Conservation (phyloP, 345 rosid species). For the Linum trigynum region DNA sequence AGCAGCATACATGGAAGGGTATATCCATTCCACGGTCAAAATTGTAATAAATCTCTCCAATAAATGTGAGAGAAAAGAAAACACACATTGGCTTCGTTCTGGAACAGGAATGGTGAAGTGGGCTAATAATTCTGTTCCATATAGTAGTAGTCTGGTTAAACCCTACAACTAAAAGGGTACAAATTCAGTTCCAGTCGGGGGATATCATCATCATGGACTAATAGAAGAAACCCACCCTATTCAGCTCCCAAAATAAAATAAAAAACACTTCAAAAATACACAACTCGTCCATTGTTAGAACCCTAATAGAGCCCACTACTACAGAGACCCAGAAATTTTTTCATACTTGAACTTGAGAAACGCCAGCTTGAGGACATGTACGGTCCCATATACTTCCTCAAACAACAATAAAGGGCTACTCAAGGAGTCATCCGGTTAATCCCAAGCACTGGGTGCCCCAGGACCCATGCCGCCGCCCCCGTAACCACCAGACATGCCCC, state of each 20-base stretch:
- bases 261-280: not conserved
- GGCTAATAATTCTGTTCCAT: not conserved
- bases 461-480: slow-evolving; percentile 13
- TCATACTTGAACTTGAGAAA: not conserved
- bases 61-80: not conserved
- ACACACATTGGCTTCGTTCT: not conserved
- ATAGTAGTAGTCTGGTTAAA: not conserved
- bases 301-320: not conserved
- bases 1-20: not conserved
- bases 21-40: not conserved
- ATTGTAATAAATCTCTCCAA: not conserved
- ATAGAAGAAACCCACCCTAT: not conserved
- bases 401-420: not conserved
- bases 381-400: not conserved
- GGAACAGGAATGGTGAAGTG: not conserved
- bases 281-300: not conserved
- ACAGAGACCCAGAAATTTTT: not conserved
- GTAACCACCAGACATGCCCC: slow-evolving; percentile 14
- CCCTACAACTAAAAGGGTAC: not conserved
- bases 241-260: not conserved
- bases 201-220: too few relatives aligned
- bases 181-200: not conserved
- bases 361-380: not conserved
- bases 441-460: slow-evolving; percentile 26
- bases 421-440: slow-evolving; percentile 2